A percentile compares a stretch with the other conserved stretches of the same genome.
phyloP scores from a whole-genome alignment of 306 rosid genomes.

The Rubus idaeus region DNA sequence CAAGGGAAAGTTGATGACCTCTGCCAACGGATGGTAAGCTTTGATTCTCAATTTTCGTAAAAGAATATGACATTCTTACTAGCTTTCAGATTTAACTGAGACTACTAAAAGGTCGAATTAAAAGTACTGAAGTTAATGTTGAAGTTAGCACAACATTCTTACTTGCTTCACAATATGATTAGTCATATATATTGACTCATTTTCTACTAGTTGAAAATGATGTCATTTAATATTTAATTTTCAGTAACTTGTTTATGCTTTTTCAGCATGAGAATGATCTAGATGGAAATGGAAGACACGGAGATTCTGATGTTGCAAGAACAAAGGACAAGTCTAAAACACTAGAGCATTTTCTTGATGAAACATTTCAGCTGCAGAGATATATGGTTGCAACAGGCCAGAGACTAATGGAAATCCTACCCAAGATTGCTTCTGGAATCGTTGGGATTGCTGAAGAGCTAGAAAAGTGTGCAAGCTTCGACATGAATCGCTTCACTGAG shows the following conservation, averaged over 20 bases:
- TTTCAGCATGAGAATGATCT: constrained; percentile 70
- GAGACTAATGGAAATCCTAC: constrained; percentile 63
- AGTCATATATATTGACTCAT: neutral
- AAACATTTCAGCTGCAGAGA: constrained; percentile 89
- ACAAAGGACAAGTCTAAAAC: constrained; percentile 64
- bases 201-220: neutral
- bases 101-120: neutral
- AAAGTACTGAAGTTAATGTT: neutral
- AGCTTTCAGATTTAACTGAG: neutral
- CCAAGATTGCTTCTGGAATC: constrained; percentile 62
- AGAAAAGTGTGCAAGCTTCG: constrained; percentile 61
- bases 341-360: constrained; percentile 70
- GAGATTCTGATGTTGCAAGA: constrained; percentile 52
- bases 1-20: constrained; percentile 81
- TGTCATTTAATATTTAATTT: neutral
- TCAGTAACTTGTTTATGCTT: constrained; percentile 19
- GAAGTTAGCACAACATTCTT: neutral
- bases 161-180: neutral
- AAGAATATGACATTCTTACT: neutral
- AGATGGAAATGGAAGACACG: constrained; percentile 33
- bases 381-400: constrained; percentile 89
- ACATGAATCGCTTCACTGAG: constrained; percentile 71
- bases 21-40: constrained; percentile 80
- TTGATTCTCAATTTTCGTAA: constrained; percentile 3
- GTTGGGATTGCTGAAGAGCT: constrained; percentile 66